These are phyloP conservation scores for Omphalea diandra DNA, from an alignment of 441 rosid genomes.

Conservation along the genomic window DNA sequence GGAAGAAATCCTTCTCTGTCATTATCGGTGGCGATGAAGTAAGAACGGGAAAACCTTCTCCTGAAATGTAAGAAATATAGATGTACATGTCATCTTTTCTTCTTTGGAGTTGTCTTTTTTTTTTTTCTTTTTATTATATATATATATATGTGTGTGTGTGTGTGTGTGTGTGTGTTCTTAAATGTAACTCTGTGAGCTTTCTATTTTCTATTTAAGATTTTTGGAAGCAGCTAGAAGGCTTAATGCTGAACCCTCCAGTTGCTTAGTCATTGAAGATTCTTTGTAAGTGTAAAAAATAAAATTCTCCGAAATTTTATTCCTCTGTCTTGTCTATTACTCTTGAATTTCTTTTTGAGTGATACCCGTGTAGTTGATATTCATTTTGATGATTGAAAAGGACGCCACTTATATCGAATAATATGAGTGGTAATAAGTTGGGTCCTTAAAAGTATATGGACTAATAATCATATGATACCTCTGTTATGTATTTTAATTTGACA, in stretches of 20 bases:
- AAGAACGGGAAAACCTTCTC: conserved; percentile 70
- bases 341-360: not conserved
- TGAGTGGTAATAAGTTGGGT: not conserved
- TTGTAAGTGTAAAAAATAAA: conserved; percentile 40
- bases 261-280: conserved; percentile 90
- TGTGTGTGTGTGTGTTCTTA: too few species aligned
- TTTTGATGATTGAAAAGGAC: not conserved
- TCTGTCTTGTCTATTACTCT: not conserved
- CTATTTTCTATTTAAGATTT: conserved; percentile 42
- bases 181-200: conserved; percentile 12
- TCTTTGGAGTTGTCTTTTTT: not conserved
- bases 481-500: not conserved
- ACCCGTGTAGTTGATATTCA: not conserved
- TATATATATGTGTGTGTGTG: too few species aligned
- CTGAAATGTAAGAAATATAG: conserved; percentile 73
- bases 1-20: conserved; percentile 73
- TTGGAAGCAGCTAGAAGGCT: conserved; percentile 71
- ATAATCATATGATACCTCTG: not conserved
- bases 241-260: conserved; percentile 52
- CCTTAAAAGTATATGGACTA: not conserved
- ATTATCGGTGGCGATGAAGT: conserved; percentile 88
- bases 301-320: not conserved
- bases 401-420: not conserved
- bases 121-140: too few species aligned
- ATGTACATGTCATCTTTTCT: not conserved